Conservation (phyloP, 441 rosid genomes). For the Populus hybrid region DNA sequence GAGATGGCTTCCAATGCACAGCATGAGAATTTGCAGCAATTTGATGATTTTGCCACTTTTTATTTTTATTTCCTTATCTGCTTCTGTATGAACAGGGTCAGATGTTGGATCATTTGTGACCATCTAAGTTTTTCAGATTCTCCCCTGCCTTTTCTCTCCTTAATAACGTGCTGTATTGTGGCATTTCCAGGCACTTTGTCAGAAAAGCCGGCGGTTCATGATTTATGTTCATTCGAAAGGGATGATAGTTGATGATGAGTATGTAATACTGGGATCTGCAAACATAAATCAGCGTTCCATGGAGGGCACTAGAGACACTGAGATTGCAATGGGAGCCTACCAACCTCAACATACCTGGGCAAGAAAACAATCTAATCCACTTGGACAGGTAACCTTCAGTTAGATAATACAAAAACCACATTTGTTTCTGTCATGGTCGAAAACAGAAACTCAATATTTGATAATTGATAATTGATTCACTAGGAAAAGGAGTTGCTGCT, state of each 20-base stretch:
- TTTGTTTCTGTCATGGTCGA: neutral
- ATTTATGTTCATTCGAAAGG: too few relatives aligned
- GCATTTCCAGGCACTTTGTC: constrained; percentile 46
- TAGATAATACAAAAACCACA: neutral
- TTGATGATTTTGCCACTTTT: neutral
- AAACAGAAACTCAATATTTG: neutral
- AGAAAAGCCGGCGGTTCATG: constrained; percentile 25
- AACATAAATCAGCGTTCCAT: too few relatives aligned
- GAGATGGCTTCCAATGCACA: neutral
- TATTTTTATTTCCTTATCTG: neutral
- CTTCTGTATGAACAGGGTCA: neutral
- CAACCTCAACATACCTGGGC: constrained; percentile 94
- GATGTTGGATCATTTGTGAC: neutral
- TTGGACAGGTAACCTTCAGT: constrained; percentile 62
- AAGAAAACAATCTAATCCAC: constrained; percentile 54
- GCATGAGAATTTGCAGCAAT: neutral
- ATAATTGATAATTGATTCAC: neutral
- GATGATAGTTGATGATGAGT: too few relatives aligned
- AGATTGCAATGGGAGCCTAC: constrained; percentile 98
- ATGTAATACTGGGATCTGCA: too few relatives aligned
- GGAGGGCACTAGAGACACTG: constrained; percentile 90
- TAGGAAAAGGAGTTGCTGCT: neutral
- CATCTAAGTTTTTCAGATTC: neutral
- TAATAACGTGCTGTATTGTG: neutral
- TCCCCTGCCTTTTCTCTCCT: neutral